A percentile compares a stretch with the other conserved stretches of the same genome.
Evolutionary conservation across 176 grass and related monocot species (phyloP).

Genomic region (Juncus effusus): DNA sequence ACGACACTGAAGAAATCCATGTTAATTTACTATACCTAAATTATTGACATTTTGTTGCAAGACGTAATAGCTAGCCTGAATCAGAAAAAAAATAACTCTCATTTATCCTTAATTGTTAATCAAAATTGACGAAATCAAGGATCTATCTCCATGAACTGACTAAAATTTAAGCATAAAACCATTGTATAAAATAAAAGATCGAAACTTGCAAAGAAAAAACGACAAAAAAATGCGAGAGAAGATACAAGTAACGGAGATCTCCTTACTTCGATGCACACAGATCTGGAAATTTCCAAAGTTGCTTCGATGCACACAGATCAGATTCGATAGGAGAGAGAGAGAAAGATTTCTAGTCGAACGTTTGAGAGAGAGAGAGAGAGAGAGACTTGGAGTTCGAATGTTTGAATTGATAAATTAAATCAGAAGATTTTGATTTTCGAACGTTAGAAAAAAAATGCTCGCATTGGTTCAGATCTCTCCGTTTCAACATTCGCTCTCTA

Average conservation of each 20-base stretch:
- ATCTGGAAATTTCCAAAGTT: conserved; percentile 10
- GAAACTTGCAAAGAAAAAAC: too few relatives aligned
- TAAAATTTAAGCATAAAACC: too few relatives aligned
- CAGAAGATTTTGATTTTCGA: conserved; percentile 5
- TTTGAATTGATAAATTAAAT: conserved; percentile 32
- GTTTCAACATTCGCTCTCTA: background rate
- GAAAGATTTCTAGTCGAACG: conserved; percentile 16
- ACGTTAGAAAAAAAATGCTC: conserved; percentile 14
- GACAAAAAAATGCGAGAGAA: background rate
- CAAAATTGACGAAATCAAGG: conserved; percentile 1
- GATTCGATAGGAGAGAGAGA: background rate
- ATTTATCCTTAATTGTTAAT: too few relatives aligned
- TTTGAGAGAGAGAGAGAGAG: conserved; percentile 20
- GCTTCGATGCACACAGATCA: background rate
- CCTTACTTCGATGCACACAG: background rate
- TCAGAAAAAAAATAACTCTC: too few relatives aligned
- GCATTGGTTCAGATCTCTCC: conserved; percentile 5
- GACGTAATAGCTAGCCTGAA: too few relatives aligned
- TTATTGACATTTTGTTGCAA: too few relatives aligned
- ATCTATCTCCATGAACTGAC: too few relatives aligned
- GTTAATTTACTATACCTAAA: too few relatives aligned
- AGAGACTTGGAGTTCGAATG: conserved; percentile 22
- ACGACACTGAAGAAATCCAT: too few relatives aligned
- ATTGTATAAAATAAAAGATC: too few relatives aligned
- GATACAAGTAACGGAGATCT: background rate